Base-by-base conservation (phyloP, 345 rosid genomes). In the Pelargonium nanum region DNA sequence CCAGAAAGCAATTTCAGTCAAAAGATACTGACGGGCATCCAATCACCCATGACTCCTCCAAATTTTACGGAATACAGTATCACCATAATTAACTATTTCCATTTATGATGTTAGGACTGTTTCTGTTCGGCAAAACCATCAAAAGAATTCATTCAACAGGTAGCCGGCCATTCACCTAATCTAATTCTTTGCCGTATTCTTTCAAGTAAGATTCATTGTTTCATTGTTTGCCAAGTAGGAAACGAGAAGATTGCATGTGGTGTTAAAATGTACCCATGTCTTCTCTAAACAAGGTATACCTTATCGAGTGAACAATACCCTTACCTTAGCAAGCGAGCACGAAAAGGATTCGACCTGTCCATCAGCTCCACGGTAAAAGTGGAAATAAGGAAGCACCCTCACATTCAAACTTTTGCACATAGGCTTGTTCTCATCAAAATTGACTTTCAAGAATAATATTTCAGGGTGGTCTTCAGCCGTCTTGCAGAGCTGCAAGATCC, bases 351-450 rank as follows among this genome's bases (percentile, higher is more conserved):
- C 97, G 4, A 89, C 73, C 67, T 80, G 97, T 63, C 95, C 95
- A 48, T 87, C 78, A 40, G 92, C 81, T 24, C 97, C 97, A 8
- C 97, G 86, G 67, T 87, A 89, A 59, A 89, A 89, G 79, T 87
- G 97, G 69, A 89, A 89, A 71, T 71, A 87, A 59, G 97, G 97
- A 72, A 89, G 95, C 65, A 89, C 97, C 56, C 77, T 85, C 19
- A 89, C 97, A 53, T 81, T 89, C 81, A 89, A 80, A 75, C 80
- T 85, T 77, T 85, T 89, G 80, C 97, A 89, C 95, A 89, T 87
- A 0, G 88, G 88, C 71, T 87, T 89, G 70, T 89, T 89, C 68
- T 87, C 95, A 64, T 89, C 95, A 59, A 89, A 89, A 70, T 89
- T 87, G 61, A 89, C 97, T 76, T 89, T 89, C 34, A 89, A 75